Evolutionary conservation across 2,329 filamentous ascomycete species (phyloP).

Genomic region (Aspergillus hiratsukae): DNA sequence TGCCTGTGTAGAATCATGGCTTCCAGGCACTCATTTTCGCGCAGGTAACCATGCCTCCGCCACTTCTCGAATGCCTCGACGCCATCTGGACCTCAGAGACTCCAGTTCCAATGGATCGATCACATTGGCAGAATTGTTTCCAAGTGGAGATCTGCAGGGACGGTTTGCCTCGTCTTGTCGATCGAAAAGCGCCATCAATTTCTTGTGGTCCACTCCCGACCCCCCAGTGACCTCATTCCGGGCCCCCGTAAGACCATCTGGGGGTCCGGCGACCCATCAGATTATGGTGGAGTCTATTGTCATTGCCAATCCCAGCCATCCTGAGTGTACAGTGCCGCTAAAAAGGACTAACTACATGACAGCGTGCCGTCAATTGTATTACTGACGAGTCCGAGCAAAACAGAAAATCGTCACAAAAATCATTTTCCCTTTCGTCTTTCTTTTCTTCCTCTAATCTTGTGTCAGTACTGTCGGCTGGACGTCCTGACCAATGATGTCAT

Average conservation of each 20-base stretch:
- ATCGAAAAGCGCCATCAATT: constrained; percentile 6
- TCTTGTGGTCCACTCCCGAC: constrained; percentile 6
- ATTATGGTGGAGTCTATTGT: constrained; percentile 8
- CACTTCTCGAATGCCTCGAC: background rate
- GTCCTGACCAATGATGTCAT: background rate
- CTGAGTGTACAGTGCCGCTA: background rate
- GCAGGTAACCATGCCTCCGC: background rate
- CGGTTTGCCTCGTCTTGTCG: constrained; percentile 1
- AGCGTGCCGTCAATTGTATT: background rate
- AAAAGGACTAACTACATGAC: background rate
- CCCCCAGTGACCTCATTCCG: constrained; percentile 17
- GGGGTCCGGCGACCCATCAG: constrained; percentile 10
- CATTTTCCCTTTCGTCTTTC: background rate
- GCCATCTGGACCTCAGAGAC: background rate
- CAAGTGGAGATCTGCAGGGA: constrained; percentile 12
- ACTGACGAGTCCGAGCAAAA: background rate
- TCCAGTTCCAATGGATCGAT: background rate
- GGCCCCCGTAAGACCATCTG: constrained; percentile 8
- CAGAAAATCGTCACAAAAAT: background rate
- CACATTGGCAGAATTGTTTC: background rate
- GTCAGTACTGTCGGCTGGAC: background rate
- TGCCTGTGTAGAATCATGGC: background rate
- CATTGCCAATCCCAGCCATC: constrained; percentile 7
- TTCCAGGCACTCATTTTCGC: background rate
- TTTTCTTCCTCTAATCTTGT: background rate